Evolutionary conservation across 202 grass and related monocot species (phyloP).

Genomic region (Musa balbisiana): DNA sequence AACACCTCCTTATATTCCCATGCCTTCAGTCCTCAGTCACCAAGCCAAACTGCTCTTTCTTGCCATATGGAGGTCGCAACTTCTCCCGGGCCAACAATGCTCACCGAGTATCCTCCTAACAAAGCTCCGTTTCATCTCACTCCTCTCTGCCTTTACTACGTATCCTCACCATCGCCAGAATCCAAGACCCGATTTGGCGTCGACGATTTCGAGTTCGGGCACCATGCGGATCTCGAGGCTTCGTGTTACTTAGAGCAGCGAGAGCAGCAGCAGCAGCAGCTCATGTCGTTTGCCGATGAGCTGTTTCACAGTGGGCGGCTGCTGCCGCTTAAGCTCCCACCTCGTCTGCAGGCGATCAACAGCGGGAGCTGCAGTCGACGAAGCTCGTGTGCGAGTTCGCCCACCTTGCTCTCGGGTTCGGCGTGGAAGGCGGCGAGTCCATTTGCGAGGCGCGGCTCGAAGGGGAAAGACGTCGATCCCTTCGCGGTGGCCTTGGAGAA

Average conservation of each 20-base stretch:
- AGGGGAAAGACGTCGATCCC: conserved; percentile 45
- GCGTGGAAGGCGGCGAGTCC: conserved; percentile 10
- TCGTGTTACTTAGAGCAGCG: background rate
- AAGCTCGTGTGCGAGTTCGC: conserved; percentile 43
- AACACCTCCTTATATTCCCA: background rate
- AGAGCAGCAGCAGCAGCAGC: background rate
- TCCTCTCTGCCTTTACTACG: conserved; percentile 53
- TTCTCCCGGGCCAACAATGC: background rate
- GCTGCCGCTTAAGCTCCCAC: conserved; percentile 58
- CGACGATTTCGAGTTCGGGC: conserved; percentile 31
- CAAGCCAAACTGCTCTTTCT: background rate
- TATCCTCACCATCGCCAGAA: conserved; percentile 3
- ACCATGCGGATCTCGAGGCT: background rate
- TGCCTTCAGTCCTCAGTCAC: background rate
- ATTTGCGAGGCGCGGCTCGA: conserved; percentile 13
- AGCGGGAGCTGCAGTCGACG: background rate
- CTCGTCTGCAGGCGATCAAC: conserved; percentile 36
- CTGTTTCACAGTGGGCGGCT: conserved; percentile 34
- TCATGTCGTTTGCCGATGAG: conserved; percentile 33
- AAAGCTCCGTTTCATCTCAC: conserved; percentile 41
- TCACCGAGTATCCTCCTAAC: background rate
- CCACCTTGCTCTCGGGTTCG: conserved; percentile 14
- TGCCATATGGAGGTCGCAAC: background rate
- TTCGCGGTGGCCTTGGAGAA: conserved; percentile 63
- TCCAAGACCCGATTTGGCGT: background rate